phyloP scores from a whole-genome alignment of 176 grass and related monocot species.

The Zoysia japonica region DNA sequence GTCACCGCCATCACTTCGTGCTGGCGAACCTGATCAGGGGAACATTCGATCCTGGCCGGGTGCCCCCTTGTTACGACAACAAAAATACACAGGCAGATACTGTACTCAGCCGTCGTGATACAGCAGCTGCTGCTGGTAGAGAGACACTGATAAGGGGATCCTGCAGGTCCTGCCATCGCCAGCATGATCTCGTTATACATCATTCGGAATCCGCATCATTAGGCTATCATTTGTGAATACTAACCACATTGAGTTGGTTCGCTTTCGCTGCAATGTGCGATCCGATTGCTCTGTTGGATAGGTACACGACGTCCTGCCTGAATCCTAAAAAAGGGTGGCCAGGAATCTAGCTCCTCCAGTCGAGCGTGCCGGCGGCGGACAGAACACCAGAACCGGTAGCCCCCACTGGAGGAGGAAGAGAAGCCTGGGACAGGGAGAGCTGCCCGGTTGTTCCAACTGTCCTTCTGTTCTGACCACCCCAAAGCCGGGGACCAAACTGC shows the following conservation, averaged over 20 bases:
- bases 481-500: slow-evolving; percentile 30
- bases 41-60: slow-evolving; percentile 24
- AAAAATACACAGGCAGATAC: slow-evolving; percentile 25
- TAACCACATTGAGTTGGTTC: too few species aligned
- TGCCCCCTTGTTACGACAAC: slow-evolving; percentile 9
- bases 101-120: neutral
- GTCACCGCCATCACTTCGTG: slow-evolving; percentile 19
- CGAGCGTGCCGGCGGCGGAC: slow-evolving; percentile 19
- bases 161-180: too few species aligned
- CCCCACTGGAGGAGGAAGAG: slow-evolving; percentile 20
- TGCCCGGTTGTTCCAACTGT: slow-evolving; percentile 45
- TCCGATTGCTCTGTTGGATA: slow-evolving; percentile 20
- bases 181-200: neutral
- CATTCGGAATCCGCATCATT: neutral
- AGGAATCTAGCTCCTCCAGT: slow-evolving; percentile 30
- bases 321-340: slow-evolving; percentile 17
- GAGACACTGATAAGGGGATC: neutral
- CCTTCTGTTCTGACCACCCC: slow-evolving; percentile 38
- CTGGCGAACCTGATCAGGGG: slow-evolving; percentile 17
- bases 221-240: neutral
- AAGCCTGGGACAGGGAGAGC: slow-evolving; percentile 14
- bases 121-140: neutral
- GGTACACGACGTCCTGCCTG: neutral
- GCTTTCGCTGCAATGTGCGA: neutral
- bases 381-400: slow-evolving; percentile 8